Base-by-base conservation (phyloP, 257 asterid genomes). In the Plantago major region DNA sequence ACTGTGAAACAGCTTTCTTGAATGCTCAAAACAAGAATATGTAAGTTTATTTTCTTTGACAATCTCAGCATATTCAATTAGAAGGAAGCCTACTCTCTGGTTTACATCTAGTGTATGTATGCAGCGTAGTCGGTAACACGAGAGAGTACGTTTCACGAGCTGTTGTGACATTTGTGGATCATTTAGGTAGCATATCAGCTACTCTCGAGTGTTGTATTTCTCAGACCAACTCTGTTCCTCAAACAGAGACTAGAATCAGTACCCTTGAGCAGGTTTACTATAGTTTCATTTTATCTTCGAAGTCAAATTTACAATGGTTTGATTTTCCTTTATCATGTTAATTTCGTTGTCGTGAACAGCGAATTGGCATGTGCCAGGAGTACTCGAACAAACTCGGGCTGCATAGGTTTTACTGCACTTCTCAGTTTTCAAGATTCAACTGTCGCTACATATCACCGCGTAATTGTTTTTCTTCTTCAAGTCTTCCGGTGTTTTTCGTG, bases 171-270 rank as follows among this genome's bases (percentile, higher is more conserved):
- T 71, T 76, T 0, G 75, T 84, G 19, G 95, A 87, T 80, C 94
- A 84, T 79, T 52, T 87, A 2, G 95, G 94, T 52, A 69, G 75
- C 73, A 71, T 87, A 9, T 77, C 95, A 42, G 79, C 86, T 47
- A 71, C 72, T 19, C 82, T 87, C 58, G 87, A 87, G 72, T 58
- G 67, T 30, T 66, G 40, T 30, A 66, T 87, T 50, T 46, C 81
- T 11, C 46, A 53, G 46, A 70, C 44, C 65, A 54, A 70, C 67
- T 63, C 77, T 14, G 26, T 82, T 73, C 65, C 80, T 64, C 71
- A 80, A 55, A 66, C 94, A 26, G 77, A 82, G 15, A 50, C 62
- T 40, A 73, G 64, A 52, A 71, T 87, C 3, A 62, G 80, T 49
- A 52, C 58, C 67, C 64, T 87, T 47, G 74, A 66, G 70, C 84